These are phyloP conservation scores for Pigoraptor vietnamica DNA, from an alignment of 78 protist species.

Conservation along the genomic window DNA sequence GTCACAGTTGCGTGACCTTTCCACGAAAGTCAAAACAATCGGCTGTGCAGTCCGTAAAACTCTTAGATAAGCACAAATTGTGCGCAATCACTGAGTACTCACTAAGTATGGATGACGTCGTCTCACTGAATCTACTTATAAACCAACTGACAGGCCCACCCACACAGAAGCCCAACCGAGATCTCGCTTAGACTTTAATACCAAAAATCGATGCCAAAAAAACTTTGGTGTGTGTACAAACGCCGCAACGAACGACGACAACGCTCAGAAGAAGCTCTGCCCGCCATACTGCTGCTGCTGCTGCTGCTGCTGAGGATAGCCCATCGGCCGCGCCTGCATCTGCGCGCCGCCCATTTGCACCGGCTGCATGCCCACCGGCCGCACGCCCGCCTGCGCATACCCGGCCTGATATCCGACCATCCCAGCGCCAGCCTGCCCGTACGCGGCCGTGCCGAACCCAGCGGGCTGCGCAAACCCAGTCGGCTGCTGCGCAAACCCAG, in stretches of 20 bases:
- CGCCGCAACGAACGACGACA: not conserved
- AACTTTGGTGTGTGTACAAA: too few species aligned
- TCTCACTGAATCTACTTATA: too few species aligned
- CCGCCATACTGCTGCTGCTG: not conserved
- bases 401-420: not conserved
- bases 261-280: not conserved
- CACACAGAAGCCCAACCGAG: not conserved
- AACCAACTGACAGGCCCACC: not conserved
- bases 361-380: too few species aligned
- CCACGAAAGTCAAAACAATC: too few species aligned
- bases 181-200: not conserved
- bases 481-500: not conserved
- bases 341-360: not conserved
- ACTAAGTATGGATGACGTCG: too few species aligned
- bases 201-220: too few species aligned
- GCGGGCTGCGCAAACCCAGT: not conserved
- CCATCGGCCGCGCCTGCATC: not conserved
- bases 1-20: too few species aligned
- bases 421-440: not conserved
- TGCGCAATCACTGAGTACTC: too few species aligned
- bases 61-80: too few species aligned
- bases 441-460: not conserved
- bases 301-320: not conserved
- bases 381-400: too few species aligned
- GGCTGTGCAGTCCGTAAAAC: too few species aligned